Base-by-base conservation (phyloP, 2,329 filamentous ascomycete species). In the Escovopsis weberi region DNA sequence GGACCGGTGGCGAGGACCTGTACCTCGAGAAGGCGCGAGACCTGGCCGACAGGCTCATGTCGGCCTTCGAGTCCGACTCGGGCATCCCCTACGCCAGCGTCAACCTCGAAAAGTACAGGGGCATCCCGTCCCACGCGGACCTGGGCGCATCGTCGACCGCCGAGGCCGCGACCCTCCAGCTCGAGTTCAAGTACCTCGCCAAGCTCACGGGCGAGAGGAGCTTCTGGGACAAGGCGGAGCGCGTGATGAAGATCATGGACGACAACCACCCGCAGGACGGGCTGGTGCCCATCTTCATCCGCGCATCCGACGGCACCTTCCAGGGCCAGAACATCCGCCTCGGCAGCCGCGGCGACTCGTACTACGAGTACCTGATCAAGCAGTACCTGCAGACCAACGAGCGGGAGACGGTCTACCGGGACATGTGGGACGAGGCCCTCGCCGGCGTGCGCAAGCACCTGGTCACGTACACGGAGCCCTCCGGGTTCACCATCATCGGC, bases 341-440 rank as follows among this genome's bases (percentile, higher is more conserved):
- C 19, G 91, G 91, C 34, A 95, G 86, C 59, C 78, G 91, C 47
- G 91, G 91, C 38, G 91, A 98, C 66, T 95, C 88, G 39, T 98
- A 96, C 65, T 98, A 98, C 64, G 86, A 98, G 64, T 98, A 98
- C 60, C 76, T 98, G 40, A 93, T 96, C 68, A 98, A 98, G 66
- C 91, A 98, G 60, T 96, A 94, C 58, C 71, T 95, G 18, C 91
- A 98, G 62, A 98, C 91, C 11, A 85, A 84, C 44, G 78, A 83
- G 58, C 72, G 88, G 55, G 89, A 98, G 59, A 70, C 78, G 0
- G 65, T 96, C 12, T 98, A 98, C 61, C 70, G 80, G 50, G 84
- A 91, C 12, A 85, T 98, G 79, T 98, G 93, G 88, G 73, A 89
- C 34, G 83, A 98, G 58, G 73, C 86, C 12, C 68, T 98, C 38